Percentiles rank a stretch among this genome's conserved stretches.
phyloP scores from a whole-genome alignment of 2,329 filamentous ascomycete genomes.

The Pestalotiopsis sp. region DNA sequence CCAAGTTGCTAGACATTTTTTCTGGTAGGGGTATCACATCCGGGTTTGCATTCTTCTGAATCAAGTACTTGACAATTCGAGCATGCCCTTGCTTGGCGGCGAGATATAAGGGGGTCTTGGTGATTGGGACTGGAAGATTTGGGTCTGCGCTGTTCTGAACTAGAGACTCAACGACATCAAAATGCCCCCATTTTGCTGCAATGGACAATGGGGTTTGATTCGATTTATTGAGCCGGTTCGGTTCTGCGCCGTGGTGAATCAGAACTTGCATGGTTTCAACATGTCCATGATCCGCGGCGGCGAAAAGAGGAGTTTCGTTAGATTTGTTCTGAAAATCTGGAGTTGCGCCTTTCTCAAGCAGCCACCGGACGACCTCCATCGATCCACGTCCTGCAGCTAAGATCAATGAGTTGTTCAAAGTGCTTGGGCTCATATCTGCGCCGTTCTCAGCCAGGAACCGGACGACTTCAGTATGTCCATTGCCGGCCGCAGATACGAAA shows the following conservation, averaged over 20 bases:
- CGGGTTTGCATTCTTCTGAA: background rate
- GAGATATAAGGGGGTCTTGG: background rate
- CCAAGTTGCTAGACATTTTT: fast-evolving
- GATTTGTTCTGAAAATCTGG: background rate
- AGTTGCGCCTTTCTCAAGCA: background rate
- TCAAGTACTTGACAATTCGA: background rate
- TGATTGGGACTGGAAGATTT: background rate
- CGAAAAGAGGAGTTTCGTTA: background rate
- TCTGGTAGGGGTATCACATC: background rate
- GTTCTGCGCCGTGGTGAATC: background rate
- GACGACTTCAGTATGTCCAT: background rate
- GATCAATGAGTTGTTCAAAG: background rate
- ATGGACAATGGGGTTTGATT: background rate
- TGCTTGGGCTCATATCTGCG: background rate
- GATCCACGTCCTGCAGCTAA: background rate
- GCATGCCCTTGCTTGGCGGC: background rate
- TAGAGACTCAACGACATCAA: background rate
- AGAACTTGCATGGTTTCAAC: background rate
- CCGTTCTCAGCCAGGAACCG: background rate
- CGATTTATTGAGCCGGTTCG: background rate
- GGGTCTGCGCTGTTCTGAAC: background rate
- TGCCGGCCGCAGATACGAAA: background rate
- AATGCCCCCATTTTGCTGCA: background rate
- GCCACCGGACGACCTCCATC: background rate
- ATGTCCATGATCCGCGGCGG: background rate